Percentiles rank a stretch among this genome's conserved stretches.
phyloP scores from a whole-genome alignment of 1,284 basidiomycete genomes.

The Sporisorium exsertum region DNA sequence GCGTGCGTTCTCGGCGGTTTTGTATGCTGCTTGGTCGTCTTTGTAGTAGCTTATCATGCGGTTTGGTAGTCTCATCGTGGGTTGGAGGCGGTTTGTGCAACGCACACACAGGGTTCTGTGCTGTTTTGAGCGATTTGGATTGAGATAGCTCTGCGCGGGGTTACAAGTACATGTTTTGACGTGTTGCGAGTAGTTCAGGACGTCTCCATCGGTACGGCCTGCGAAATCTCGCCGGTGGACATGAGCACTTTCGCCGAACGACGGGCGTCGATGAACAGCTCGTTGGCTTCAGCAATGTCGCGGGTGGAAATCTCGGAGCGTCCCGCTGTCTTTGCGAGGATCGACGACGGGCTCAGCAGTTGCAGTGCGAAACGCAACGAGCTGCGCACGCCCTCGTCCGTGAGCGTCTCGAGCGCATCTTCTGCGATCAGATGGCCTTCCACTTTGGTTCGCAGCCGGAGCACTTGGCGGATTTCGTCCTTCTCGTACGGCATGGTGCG shows the following conservation, averaged over 20 bases:
- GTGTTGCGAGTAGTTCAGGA: constrained; percentile 11
- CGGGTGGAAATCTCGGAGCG: constrained; percentile 83
- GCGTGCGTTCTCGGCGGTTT: constrained; percentile 72
- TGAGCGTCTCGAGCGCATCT: constrained; percentile 83
- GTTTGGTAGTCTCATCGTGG: constrained; percentile 3
- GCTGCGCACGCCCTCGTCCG: constrained; percentile 83
- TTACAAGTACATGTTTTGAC: constrained; percentile 29
- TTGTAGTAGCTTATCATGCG: constrained; percentile 19
- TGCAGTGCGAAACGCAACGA: constrained; percentile 92
- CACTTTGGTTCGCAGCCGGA: constrained; percentile 85
- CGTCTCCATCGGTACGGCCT: constrained; percentile 51
- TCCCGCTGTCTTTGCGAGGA: constrained; percentile 82
- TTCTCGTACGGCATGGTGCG: constrained; percentile 87
- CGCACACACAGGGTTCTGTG: background rate
- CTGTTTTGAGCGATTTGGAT: background rate
- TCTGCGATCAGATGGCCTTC: constrained; percentile 84
- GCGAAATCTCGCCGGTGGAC: constrained; percentile 18
- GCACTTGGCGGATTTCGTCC: constrained; percentile 87
- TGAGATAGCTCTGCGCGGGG: constrained; percentile 3
- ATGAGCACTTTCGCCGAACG: constrained; percentile 52
- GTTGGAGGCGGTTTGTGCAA: background rate
- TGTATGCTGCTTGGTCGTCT: constrained; percentile 71
- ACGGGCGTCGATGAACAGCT: constrained; percentile 91
- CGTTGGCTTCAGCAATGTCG: constrained; percentile 87
- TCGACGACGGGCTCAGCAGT: constrained; percentile 90